These are phyloP conservation scores for Aspergillus pseudoviridinutans DNA, from an alignment of 2,329 filamentous ascomycete genomes.

Conservation along the genomic window DNA sequence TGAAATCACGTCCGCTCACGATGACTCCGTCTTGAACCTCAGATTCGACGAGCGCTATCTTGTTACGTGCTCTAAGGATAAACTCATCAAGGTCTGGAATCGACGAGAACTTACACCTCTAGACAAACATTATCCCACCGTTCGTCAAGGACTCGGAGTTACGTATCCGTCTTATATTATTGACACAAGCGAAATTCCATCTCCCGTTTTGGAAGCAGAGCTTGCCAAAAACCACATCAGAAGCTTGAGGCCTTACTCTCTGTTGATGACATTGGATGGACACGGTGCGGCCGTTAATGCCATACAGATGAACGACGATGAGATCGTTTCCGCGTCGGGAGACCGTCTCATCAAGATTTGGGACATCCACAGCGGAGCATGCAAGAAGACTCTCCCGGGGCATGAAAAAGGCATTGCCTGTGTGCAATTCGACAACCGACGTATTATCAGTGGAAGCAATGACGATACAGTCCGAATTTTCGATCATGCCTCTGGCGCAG, in stretches of 20 bases:
- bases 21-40: slow-evolving; percentile 89
- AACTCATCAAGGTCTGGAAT: slow-evolving; percentile 95
- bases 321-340: slow-evolving; percentile 91
- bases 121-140: slow-evolving; percentile 43
- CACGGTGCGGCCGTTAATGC: slow-evolving; percentile 93
- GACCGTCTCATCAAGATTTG: slow-evolving; percentile 93
- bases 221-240: slow-evolving; percentile 40
- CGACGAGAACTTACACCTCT: slow-evolving; percentile 58
- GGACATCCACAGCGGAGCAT: slow-evolving; percentile 78
- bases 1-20: slow-evolving; percentile 70
- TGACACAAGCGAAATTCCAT: slow-evolving; percentile 44
- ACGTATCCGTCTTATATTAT: slow-evolving; percentile 54
- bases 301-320: slow-evolving; percentile 79
- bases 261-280: slow-evolving; percentile 75
- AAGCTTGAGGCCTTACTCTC: slow-evolving; percentile 61
- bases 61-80: slow-evolving; percentile 96
- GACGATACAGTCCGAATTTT: slow-evolving; percentile 96
- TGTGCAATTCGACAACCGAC: slow-evolving; percentile 89
- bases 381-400: slow-evolving; percentile 73
- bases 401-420: slow-evolving; percentile 96
- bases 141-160: slow-evolving; percentile 40
- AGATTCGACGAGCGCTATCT: slow-evolving; percentile 87
- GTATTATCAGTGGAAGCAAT: slow-evolving; percentile 93
- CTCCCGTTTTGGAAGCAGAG: slow-evolving; percentile 39
- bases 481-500: slow-evolving; percentile 76